phyloP scores from a whole-genome alignment of 441 rosid species.

The Gossypium lobatum region DNA sequence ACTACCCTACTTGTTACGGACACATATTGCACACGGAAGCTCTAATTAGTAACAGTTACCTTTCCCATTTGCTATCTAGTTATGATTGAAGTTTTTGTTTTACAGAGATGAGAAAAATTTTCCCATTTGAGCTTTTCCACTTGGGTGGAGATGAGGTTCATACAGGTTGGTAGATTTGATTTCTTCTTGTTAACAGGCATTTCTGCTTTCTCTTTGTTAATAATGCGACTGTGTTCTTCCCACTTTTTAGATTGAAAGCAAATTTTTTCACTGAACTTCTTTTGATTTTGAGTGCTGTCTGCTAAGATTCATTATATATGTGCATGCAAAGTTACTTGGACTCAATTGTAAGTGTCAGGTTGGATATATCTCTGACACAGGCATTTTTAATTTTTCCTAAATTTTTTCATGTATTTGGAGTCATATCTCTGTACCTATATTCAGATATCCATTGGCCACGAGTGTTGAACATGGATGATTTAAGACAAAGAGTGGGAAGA shows the following conservation, averaged over 20 bases:
- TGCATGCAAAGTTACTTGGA: neutral
- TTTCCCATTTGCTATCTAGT: slow-evolving; percentile 1
- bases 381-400: too few relatives aligned
- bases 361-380: too few relatives aligned
- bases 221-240: neutral
- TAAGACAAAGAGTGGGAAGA: too few relatives aligned
- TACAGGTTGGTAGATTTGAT: slow-evolving; percentile 47
- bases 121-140: slow-evolving; percentile 94
- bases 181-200: slow-evolving; percentile 14
- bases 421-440: too few relatives aligned
- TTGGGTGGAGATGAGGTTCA: slow-evolving; percentile 98
- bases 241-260: neutral
- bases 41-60: neutral
- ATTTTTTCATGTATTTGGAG: too few relatives aligned
- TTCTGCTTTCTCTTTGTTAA: neutral
- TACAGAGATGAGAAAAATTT: slow-evolving; percentile 80
- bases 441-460: too few relatives aligned
- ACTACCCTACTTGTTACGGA: neutral
- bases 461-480: too few relatives aligned
- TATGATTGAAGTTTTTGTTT: slow-evolving; percentile 12
- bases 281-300: neutral
- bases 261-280: neutral
- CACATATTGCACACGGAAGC: neutral
- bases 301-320: neutral
- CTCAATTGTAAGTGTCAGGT: too few relatives aligned